Conservation (phyloP, 208 protist genomes). For the Angomonas ambiguus region DNA sequence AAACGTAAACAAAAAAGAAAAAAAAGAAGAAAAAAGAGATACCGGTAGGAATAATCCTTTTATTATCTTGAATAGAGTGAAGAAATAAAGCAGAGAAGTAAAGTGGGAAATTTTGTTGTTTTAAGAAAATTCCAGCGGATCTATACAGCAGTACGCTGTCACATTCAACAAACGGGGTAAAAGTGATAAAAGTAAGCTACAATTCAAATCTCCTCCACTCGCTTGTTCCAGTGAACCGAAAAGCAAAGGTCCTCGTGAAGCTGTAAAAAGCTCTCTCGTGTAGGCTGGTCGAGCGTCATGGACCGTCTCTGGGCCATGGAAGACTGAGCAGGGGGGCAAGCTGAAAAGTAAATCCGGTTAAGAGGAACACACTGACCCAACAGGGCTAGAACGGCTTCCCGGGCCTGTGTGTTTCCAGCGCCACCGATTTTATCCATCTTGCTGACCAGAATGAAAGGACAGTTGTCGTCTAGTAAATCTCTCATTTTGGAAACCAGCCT, state of each 20-base stretch:
- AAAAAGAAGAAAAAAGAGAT: no score
- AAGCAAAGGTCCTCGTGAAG: constrained; percentile 67
- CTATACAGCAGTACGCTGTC: neutral
- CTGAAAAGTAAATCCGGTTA: constrained; percentile 73
- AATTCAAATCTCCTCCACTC: constrained; percentile 17
- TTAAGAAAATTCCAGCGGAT: no score
- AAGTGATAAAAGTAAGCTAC: constrained; percentile 4
- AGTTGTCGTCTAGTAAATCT: constrained; percentile 44
- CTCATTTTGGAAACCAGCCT: constrained; percentile 40
- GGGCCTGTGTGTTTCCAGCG: constrained; percentile 28
- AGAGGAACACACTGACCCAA: constrained; percentile 59
- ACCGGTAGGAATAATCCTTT: no score
- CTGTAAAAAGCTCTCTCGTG: constrained; percentile 41
- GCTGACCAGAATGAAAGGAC: constrained; percentile 66
- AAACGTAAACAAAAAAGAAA: neutral
- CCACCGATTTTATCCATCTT: constrained; percentile 85
- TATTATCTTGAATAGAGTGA: no score
- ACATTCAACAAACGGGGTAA: neutral
- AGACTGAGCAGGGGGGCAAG: constrained; percentile 37
- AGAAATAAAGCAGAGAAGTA: no score
- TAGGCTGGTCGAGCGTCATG: constrained; percentile 42
- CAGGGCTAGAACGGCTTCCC: constrained; percentile 30
- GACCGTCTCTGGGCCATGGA: constrained; percentile 20
- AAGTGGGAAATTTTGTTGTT: no score
- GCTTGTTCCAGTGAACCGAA: constrained; percentile 49